A percentile compares a stretch with the other conserved stretches of the same genome.
Conservation (phyloP, 2,329 filamentous ascomycete genomes). For the Clonostachys rhizophaga region DNA sequence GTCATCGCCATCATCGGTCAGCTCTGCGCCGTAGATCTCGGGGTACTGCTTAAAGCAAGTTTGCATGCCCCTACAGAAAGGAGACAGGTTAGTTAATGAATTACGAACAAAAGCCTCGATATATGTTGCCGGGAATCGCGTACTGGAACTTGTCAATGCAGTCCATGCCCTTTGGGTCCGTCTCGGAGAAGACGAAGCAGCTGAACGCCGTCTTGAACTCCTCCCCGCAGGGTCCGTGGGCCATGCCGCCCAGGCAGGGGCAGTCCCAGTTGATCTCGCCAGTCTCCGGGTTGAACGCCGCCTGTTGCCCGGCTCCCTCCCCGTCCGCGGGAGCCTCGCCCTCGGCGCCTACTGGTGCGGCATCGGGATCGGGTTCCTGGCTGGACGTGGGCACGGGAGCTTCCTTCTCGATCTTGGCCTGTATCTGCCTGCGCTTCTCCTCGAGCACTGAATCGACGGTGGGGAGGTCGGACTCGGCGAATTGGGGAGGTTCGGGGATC, state of each 20-base stretch:
- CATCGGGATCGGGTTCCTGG: slow-evolving; percentile 3
- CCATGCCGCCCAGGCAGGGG: slow-evolving; percentile 96
- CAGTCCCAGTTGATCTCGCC: slow-evolving; percentile 99
- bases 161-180: slow-evolving; percentile 96
- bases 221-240: slow-evolving; percentile 89
- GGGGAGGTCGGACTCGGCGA: slow-evolving; percentile 51
- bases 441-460: slow-evolving; percentile 66
- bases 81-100: background rate
- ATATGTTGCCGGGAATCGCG: slow-evolving; percentile 21
- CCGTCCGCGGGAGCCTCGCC: slow-evolving; percentile 52
- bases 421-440: slow-evolving; percentile 50
- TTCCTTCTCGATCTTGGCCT: slow-evolving; percentile 14
- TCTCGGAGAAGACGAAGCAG: slow-evolving; percentile 93
- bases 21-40: slow-evolving; percentile 86
- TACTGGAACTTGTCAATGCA: slow-evolving; percentile 98
- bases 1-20: slow-evolving; percentile 66
- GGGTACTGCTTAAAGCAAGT: slow-evolving; percentile 92
- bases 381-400: slow-evolving; percentile 12
- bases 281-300: slow-evolving; percentile 96
- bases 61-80: slow-evolving; percentile 74
- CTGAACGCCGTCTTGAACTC: slow-evolving; percentile 95
- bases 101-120: background rate
- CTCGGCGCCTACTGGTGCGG: slow-evolving; percentile 10
- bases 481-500: slow-evolving; percentile 39
- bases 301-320: slow-evolving; percentile 79